Base-by-base conservation (phyloP, 75 land plant species). In the Selaginella moellendorffii region DNA sequence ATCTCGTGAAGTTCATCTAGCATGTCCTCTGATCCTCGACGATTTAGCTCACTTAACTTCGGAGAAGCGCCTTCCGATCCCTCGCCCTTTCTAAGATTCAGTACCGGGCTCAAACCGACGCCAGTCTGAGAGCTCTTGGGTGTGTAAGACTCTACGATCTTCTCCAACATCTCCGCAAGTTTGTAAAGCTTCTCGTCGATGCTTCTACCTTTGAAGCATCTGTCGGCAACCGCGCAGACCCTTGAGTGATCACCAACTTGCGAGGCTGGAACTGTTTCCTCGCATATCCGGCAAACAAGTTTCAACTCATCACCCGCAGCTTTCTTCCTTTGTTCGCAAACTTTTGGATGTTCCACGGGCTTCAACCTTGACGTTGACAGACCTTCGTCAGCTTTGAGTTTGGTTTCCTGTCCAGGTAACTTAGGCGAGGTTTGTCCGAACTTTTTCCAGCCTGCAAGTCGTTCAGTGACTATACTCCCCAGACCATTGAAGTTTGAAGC, bases 261-360 rank as follows among this genome's bases (percentile, higher is more conserved):
- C 26, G 71, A 72, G 18, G 87, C 88, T n/a, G 82, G 88, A 62
- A 95, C 88, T 54, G 88, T 86, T 46, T 95, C 99, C 75, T 95
- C 99, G 69, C 99, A 95, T 67, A 95, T 95, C 30, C 96, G 84
- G 72, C 99, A 95, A 30, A 89, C 85, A 59, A 95, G 84, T 58
- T 36, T 36, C 14, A 36, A 14, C 46, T 36, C 46, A 14, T 36
- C 46, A 5, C 14, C 10, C 46, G 5, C 10, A 36, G 46, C 46
- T 36, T 36, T 14, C 46, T 36, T 36, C 46, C 14, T 36, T 36
- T 36, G 46, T 36, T 36, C 14, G 10, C 14, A 5, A 5, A 36
- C 46, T 36, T 14, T n/a, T n/a, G n/a, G 51, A 18, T 18, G 10
- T 46, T 10, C 18, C 86, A 20, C 10, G 46, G 46, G 46, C 14